phyloP scores from a whole-genome alignment of 2,329 filamentous ascomycete species.

The Microcyclosporella mali region DNA sequence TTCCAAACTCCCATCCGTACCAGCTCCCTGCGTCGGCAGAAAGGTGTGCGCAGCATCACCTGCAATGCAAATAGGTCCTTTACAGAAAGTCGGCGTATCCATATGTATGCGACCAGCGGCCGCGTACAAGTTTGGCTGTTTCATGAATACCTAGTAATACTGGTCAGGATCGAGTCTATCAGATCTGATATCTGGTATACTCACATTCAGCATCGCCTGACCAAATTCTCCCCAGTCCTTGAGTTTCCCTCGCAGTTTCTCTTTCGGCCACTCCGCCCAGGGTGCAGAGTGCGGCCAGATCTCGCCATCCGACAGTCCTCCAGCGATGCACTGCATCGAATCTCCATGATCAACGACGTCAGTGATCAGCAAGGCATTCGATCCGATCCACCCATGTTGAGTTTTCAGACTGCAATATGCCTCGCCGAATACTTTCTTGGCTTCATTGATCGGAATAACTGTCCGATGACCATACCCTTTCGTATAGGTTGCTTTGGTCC shows the following conservation, averaged over 20 bases:
- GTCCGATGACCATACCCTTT: conserved; percentile 4
- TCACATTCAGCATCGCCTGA: conserved; percentile 2
- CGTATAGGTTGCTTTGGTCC: conserved; percentile 3
- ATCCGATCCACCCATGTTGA: conserved; percentile 4
- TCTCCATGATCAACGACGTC: conserved; percentile 7
- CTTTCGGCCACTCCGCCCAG: conserved; percentile 3
- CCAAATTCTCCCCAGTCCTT: conserved; percentile 3
- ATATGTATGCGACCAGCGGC: conserved; percentile 4
- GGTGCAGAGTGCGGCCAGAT: conserved; percentile 2
- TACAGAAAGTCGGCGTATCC: conserved; percentile 2
- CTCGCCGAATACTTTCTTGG: conserved; percentile 2
- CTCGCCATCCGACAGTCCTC: not conserved
- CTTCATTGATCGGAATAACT: conserved; percentile 4
- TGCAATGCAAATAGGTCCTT: conserved; percentile 2
- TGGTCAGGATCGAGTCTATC: not conserved
- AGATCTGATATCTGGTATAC: no score
- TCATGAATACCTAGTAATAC: not conserved
- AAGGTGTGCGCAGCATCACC: conserved; percentile 17
- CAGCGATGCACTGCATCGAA: conserved; percentile 3
- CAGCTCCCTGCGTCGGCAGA: conserved; percentile 12
- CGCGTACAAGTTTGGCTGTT: conserved; percentile 5
- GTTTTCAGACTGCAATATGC: conserved; percentile 1
- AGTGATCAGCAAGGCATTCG: conserved; percentile 4
- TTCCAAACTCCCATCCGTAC: not conserved
- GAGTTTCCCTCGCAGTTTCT: not conserved